These are phyloP conservation scores for Candida chauliodis DNA, from an alignment of 805 yeast species.

Conservation along the genomic window DNA sequence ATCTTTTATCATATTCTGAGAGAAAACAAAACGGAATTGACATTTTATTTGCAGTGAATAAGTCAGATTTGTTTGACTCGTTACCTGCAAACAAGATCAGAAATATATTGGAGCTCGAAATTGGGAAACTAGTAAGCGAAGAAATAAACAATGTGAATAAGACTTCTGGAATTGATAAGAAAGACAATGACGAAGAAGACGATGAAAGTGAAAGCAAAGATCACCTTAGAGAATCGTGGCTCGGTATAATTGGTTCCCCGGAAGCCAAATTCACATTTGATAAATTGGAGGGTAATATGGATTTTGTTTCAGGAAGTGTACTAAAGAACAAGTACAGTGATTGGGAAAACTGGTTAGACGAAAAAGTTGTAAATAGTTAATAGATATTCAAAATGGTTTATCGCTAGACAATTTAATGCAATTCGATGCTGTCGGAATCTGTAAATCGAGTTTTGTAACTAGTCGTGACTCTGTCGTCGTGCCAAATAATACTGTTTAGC, in stretches of 20 bases:
- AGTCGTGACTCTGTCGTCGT: no score
- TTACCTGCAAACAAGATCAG: slow-evolving; percentile 64
- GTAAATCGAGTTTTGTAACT: no score
- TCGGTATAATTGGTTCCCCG: slow-evolving; percentile 31
- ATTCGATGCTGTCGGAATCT: no score
- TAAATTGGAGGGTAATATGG: slow-evolving; percentile 68
- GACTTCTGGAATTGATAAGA: slow-evolving; percentile 34
- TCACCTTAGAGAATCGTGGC: slow-evolving; percentile 46
- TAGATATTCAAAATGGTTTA: no score
- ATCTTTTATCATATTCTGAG: slow-evolving; percentile 62
- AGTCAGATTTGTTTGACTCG: slow-evolving; percentile 80
- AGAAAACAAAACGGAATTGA: slow-evolving; percentile 65
- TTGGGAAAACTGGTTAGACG: slow-evolving; percentile 82
- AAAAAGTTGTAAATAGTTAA: slow-evolving; percentile 55
- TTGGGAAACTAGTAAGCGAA: slow-evolving; percentile 51
- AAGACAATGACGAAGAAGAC: slow-evolving; percentile 39
- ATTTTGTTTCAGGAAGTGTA: slow-evolving; percentile 71
- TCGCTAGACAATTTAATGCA: no score
- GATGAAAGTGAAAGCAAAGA: slow-evolving; percentile 29
- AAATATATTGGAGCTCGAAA: slow-evolving; percentile 58
- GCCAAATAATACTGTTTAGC: no score
- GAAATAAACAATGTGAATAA: slow-evolving; percentile 35
- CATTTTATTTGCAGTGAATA: slow-evolving; percentile 76
- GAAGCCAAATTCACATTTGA: slow-evolving; percentile 55
- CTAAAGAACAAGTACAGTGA: slow-evolving; percentile 47